Conservation (phyloP, 352 stramenopile genomes). For the Halophytophthora batemanensis region DNA sequence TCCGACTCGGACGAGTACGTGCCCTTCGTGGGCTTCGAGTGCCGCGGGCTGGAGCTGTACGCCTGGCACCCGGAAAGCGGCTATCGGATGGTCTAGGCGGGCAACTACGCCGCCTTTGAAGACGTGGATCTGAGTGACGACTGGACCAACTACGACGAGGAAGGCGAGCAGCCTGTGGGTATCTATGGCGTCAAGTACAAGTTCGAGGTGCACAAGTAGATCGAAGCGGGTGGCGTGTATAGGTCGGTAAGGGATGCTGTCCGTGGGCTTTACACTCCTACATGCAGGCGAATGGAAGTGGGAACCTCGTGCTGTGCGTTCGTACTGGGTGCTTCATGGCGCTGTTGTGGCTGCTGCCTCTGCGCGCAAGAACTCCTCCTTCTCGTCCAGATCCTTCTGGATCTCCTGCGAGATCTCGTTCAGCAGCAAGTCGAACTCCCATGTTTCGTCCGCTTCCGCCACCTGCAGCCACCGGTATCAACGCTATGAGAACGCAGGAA, state of each 20-base stretch:
- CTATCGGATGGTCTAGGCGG: conserved; percentile 65
- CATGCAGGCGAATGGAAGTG: too few species aligned
- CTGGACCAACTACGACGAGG: conserved; percentile 86
- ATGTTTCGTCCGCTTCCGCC: conserved; percentile 58
- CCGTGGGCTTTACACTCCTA: too few species aligned
- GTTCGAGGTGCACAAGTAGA: conserved; percentile 79
- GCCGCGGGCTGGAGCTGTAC: conserved; percentile 75
- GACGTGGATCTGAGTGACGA: conserved; percentile 82
- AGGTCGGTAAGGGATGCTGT: too few species aligned
- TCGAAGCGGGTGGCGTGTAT: neutral
- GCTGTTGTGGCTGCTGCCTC: conserved; percentile 21
- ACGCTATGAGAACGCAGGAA: too few species aligned
- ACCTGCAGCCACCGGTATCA: too few species aligned
- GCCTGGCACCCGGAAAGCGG: conserved; percentile 79
- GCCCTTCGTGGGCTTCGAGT: conserved; percentile 86
- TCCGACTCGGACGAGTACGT: conserved; percentile 73
- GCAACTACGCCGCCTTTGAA: conserved; percentile 61
- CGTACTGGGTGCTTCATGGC: too few species aligned
- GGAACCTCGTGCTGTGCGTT: too few species aligned
- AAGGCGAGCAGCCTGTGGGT: conserved; percentile 72
- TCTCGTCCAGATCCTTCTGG: conserved; percentile 75
- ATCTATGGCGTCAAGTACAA: conserved; percentile 81
- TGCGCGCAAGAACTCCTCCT: conserved; percentile 57
- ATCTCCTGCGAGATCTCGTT: conserved; percentile 82
- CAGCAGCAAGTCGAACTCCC: conserved; percentile 73